Conservation (phyloP, 495 filamentous ascomycete genomes). For the Hypoxylon crocopeplum region DNA sequence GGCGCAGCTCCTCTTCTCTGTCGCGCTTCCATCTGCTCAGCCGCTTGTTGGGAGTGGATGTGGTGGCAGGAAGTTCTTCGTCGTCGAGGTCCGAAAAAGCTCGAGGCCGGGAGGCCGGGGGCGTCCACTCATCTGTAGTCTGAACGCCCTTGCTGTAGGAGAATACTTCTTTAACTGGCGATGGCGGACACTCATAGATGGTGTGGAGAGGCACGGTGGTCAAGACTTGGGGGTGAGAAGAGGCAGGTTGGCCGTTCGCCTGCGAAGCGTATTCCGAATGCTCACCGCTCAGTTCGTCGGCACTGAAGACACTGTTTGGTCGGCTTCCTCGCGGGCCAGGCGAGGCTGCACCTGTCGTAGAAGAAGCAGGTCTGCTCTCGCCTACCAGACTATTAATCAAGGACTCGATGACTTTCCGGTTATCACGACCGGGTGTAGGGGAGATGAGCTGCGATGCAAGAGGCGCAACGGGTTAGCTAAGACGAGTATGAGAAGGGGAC, state of each 20-base stretch:
- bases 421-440: conserved; percentile 73
- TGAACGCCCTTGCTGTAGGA: conserved; percentile 97
- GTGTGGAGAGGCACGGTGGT: conserved; percentile 71
- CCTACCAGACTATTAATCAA: conserved; percentile 81
- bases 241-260: conserved; percentile 44
- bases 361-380: conserved; percentile 75
- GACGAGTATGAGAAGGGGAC: conserved; percentile 30
- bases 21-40: conserved; percentile 77
- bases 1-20: conserved; percentile 85
- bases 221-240: conserved; percentile 51
- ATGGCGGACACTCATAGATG: conserved; percentile 76
- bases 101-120: conserved; percentile 54
- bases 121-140: conserved; percentile 70
- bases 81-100: conserved; percentile 64
- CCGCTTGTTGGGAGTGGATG: conserved; percentile 65
- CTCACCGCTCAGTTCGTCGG: conserved; percentile 74
- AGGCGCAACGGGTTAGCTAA: no score
- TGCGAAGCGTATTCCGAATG: conserved; percentile 62
- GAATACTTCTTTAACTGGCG: conserved; percentile 77
- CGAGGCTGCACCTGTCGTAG: conserved; percentile 68
- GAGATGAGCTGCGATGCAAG: no score
- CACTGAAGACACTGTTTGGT: conserved; percentile 83
- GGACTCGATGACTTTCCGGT: conserved; percentile 79
- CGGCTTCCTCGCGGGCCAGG: conserved; percentile 74
- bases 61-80: conserved; percentile 48